phyloP scores from a whole-genome alignment of 2,329 filamentous ascomycete species.

The Sarocladium kiliense region DNA sequence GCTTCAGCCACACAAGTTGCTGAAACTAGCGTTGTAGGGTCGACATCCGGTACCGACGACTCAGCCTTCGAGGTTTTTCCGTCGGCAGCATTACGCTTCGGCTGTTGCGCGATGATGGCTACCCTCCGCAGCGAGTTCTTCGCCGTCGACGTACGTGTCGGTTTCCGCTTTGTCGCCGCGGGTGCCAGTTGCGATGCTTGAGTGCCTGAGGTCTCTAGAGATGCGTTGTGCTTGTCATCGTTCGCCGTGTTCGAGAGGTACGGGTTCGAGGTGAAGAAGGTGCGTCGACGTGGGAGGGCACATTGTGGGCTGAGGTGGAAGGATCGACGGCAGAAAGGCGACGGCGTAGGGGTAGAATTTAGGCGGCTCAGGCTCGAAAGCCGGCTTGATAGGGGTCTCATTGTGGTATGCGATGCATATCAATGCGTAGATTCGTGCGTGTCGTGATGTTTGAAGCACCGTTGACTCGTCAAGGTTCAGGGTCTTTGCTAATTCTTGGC shows the following conservation, averaged over 20 bases:
- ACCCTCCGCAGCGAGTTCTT: conserved; percentile 79
- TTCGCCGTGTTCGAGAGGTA: conserved; percentile 39
- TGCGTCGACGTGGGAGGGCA: conserved; percentile 47
- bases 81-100: conserved; percentile 32
- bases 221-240: conserved; percentile 19
- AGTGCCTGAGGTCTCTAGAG: conserved; percentile 14
- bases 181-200: conserved; percentile 4
- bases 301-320: conserved; percentile 43
- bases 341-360: background rate
- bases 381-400: background rate
- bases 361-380: background rate
- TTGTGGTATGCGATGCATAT: background rate
- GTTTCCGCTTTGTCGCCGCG: conserved; percentile 38
- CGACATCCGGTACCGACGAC: conserved; percentile 19
- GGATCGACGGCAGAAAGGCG: conserved; percentile 39
- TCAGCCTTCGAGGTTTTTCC: conserved; percentile 19
- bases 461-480: background rate
- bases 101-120: conserved; percentile 74
- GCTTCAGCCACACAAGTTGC: conserved; percentile 59
- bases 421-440: background rate
- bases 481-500: too few relatives aligned
- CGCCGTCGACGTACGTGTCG: conserved; percentile 37
- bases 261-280: conserved; percentile 63
- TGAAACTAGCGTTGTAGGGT: conserved; percentile 42
- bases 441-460: background rate